Conservation (phyloP, 495 filamentous ascomycete genomes). For the Glarea lozoyensis region DNA sequence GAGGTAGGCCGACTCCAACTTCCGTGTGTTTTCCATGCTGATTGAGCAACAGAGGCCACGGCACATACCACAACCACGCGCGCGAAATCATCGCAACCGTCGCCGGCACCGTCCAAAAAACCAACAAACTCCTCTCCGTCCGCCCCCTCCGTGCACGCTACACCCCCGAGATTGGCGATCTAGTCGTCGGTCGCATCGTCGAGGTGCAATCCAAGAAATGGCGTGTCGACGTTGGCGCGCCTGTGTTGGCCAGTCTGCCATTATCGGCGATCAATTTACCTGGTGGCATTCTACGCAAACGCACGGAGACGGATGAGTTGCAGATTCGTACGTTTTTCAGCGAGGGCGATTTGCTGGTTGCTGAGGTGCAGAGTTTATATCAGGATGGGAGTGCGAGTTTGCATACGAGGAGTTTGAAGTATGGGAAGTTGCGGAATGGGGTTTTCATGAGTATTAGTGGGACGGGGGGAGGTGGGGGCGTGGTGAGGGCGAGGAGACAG, state of each 20-base stretch:
- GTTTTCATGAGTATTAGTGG: conserved; percentile 75
- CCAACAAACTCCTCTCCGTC: conserved; percentile 93
- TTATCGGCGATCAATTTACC: conserved; percentile 88
- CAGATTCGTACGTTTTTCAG: conserved; percentile 90
- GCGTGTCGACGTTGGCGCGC: conserved; percentile 85
- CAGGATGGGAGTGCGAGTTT: conserved; percentile 73
- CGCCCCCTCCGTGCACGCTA: conserved; percentile 87
- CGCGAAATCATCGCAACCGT: conserved; percentile 75
- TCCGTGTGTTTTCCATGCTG: conserved; percentile 1
- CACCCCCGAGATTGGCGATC: conserved; percentile 88
- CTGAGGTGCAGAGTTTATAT: conserved; percentile 82
- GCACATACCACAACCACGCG: conserved; percentile 56
- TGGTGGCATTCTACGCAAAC: conserved; percentile 81
- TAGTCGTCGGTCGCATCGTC: conserved; percentile 88
- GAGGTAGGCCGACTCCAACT: conserved; percentile 42
- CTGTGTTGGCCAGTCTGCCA: conserved; percentile 72
- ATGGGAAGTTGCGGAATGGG: conserved; percentile 91
- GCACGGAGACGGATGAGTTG: conserved; percentile 89
- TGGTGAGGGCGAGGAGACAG: conserved; percentile 71
- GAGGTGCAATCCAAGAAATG: conserved; percentile 84
- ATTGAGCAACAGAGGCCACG: conserved; percentile 55
- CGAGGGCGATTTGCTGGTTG: conserved; percentile 83
- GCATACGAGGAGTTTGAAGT: conserved; percentile 83
- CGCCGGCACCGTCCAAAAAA: conserved; percentile 77
- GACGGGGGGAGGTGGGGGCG: conserved; percentile 72